These are phyloP conservation scores for Artemisia princeps DNA, from an alignment of 140 eudicot genomes.

Conservation along the genomic window DNA sequence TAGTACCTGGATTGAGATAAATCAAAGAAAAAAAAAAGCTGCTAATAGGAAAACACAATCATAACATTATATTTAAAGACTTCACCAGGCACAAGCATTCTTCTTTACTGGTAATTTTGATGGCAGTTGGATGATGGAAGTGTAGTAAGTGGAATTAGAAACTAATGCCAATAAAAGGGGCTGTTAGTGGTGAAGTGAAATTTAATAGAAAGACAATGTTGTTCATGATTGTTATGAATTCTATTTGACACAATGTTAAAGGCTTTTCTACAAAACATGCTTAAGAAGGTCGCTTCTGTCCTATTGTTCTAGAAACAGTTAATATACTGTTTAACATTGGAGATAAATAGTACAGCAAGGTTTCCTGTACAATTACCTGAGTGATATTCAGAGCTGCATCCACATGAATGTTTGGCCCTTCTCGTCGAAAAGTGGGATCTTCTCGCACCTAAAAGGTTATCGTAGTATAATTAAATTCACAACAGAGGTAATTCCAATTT, in stretches of 20 bases:
- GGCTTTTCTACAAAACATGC: slow-evolving; percentile 1
- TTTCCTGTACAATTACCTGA: slow-evolving; percentile 45
- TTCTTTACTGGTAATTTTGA: neutral
- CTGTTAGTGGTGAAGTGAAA: neutral
- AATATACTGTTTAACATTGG: neutral
- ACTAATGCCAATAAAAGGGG: neutral
- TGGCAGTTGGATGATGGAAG: neutral
- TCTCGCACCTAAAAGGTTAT: slow-evolving; percentile 59
- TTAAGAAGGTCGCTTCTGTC: neutral
- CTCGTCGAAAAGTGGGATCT: slow-evolving; percentile 84
- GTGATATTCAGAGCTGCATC: slow-evolving; percentile 71
- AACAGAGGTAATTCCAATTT: neutral
- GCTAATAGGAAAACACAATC: neutral
- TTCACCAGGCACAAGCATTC: neutral
- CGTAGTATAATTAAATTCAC: neutral
- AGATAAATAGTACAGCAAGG: neutral
- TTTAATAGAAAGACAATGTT: no score
- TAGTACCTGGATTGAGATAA: neutral
- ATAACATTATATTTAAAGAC: neutral
- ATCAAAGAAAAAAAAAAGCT: neutral
- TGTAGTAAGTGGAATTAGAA: neutral
- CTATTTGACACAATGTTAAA: neutral
- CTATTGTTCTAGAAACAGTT: neutral
- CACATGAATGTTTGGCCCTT: slow-evolving; percentile 82
- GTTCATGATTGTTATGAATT: no score